These are phyloP conservation scores for Saccharomyces hybrid DNA, from an alignment of 1,139 yeast species.

Conservation along the genomic window DNA sequence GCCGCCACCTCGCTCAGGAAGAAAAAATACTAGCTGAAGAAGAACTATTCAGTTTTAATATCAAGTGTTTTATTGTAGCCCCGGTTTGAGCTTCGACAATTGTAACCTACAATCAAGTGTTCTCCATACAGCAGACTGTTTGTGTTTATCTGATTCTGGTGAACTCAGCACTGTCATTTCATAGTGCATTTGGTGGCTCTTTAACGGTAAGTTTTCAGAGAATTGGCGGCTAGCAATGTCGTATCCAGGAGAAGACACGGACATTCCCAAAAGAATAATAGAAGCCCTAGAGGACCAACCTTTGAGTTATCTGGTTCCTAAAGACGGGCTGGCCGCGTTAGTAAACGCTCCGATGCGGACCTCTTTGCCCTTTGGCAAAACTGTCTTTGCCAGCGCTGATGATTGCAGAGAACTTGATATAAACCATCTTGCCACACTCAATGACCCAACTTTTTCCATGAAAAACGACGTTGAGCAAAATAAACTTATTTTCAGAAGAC, in stretches of 20 bases:
- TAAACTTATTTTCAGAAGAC: conserved; percentile 15
- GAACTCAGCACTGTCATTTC: neutral
- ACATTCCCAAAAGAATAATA: conserved; percentile 23
- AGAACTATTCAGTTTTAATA: neutral
- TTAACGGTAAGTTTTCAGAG: neutral
- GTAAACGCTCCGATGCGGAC: conserved; percentile 12
- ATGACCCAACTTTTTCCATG: conserved; percentile 8
- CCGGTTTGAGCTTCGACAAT: neutral
- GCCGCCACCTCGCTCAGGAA: neutral
- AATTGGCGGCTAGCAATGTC: conserved; percentile 1
- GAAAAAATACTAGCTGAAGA: neutral
- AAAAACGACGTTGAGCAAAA: conserved; percentile 5
- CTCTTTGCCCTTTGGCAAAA: conserved; percentile 5
- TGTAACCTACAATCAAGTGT: neutral
- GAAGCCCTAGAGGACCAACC: conserved; percentile 27
- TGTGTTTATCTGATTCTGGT: neutral
- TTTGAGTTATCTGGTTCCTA: conserved; percentile 26
- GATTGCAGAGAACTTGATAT: neutral
- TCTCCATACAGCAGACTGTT: neutral
- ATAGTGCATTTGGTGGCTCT: too few relatives aligned
- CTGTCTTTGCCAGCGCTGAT: neutral
- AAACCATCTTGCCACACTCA: neutral
- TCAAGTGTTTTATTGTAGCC: neutral
- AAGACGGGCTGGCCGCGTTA: conserved; percentile 18
- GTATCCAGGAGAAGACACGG: conserved; percentile 26